Evolutionary conservation across 78 protist species (phyloP).

Genomic region (Dictyostelium firmibasis): DNA sequence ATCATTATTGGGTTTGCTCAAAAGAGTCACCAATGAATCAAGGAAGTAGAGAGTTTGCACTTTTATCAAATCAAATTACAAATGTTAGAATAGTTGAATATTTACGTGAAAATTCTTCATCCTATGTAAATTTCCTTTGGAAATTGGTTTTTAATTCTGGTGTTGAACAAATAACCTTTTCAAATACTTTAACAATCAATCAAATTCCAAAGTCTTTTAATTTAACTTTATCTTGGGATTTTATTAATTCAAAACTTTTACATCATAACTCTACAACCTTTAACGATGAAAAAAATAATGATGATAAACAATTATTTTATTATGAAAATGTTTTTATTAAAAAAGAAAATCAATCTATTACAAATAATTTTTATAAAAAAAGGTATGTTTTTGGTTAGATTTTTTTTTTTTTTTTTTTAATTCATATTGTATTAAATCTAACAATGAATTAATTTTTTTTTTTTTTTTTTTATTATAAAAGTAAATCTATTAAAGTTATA

Average conservation of each 20-base stretch:
- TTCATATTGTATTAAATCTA: background rate
- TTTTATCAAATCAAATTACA: background rate
- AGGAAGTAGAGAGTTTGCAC: background rate
- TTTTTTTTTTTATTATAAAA: background rate
- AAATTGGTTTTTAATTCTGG: background rate
- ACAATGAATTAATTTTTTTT: too few species aligned
- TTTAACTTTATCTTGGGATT: background rate
- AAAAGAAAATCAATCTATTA: background rate
- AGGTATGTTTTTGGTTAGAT: background rate
- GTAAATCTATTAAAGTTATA: background rate
- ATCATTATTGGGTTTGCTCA: background rate
- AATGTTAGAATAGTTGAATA: background rate
- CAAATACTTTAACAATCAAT: background rate
- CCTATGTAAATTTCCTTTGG: background rate
- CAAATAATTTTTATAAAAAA: constrained; percentile 1
- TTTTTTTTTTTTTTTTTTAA: background rate
- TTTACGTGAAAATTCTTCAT: background rate
- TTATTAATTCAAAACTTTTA: background rate
- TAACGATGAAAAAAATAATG: background rate
- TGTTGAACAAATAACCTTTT: constrained; percentile 1
- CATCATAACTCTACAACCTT: background rate
- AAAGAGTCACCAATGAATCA: background rate
- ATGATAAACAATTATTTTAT: background rate
- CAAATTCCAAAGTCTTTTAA: background rate
- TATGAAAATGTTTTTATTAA: background rate